Evolutionary conservation across 108 stramenopile species (phyloP).

Genomic region (Nannochloropsis oceanica): DNA sequence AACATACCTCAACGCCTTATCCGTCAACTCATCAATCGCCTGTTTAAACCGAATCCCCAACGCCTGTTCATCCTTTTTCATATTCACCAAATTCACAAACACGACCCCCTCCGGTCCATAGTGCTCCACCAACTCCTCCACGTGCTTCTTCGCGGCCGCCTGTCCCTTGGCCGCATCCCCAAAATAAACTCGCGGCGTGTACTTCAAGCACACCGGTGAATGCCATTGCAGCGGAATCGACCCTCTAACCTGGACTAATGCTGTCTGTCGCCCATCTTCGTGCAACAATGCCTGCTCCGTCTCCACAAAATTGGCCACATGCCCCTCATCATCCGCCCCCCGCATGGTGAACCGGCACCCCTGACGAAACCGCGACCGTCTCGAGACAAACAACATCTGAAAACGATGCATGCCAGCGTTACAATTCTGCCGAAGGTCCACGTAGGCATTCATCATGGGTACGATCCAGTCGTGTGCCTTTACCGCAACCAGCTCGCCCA

Average conservation of each 20-base stretch:
- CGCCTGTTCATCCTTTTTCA: conserved; percentile 74
- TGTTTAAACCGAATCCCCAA: conserved; percentile 63
- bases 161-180: conserved; percentile 56
- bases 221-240: conserved; percentile 85
- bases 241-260: conserved; percentile 73
- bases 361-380: conserved; percentile 67
- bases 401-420: conserved; percentile 24
- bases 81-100: conserved; percentile 75
- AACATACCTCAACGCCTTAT: conserved; percentile 66
- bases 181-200: conserved; percentile 66
- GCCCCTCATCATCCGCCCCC: conserved; percentile 70
- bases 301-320: conserved; percentile 85
- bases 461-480: conserved; percentile 36
- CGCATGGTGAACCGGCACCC: conserved; percentile 70
- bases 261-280: conserved; percentile 18
- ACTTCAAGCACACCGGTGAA: conserved; percentile 71
- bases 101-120: conserved; percentile 18
- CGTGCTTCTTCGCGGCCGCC: conserved; percentile 42
- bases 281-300: conserved; percentile 59
- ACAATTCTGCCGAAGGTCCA: conserved; percentile 36
- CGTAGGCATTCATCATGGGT: conserved; percentile 74
- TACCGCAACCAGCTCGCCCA: conserved; percentile 41
- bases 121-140: conserved; percentile 38
- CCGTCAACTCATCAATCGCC: conserved; percentile 75
- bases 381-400: conserved; percentile 62